These are phyloP conservation scores for Pseudonitzschia multiseries DNA, from an alignment of 108 stramenopile genomes.

Conservation along the genomic window DNA sequence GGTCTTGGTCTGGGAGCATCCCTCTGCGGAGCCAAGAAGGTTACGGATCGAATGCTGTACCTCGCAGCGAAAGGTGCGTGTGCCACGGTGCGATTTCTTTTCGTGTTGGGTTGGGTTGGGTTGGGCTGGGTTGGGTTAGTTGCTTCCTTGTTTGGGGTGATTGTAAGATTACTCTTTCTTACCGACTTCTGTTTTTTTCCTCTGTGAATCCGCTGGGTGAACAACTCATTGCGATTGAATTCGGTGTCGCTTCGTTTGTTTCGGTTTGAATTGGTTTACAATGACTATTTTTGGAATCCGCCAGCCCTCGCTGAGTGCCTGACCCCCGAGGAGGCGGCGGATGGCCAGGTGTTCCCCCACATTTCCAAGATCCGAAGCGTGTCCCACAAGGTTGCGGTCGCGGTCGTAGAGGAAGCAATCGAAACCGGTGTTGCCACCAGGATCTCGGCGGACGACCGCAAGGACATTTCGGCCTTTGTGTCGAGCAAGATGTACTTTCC, in stretches of 20 bases:
- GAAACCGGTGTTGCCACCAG: slow-evolving; percentile 71
- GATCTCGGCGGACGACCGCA: slow-evolving; percentile 49
- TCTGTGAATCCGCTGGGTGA: no score
- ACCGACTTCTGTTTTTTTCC: not conserved
- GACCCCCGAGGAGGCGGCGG: slow-evolving; percentile 69
- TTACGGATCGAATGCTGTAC: slow-evolving; percentile 91
- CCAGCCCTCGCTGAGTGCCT: slow-evolving; percentile 79
- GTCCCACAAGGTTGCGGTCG: slow-evolving; percentile 80
- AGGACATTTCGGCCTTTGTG: slow-evolving; percentile 67
- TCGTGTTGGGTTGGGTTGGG: not conserved
- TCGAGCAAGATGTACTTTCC: slow-evolving; percentile 85
- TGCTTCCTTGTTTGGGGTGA: no score
- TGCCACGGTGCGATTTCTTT: not conserved
- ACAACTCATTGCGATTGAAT: no score
- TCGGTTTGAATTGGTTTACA: not conserved
- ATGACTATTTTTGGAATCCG: no score
- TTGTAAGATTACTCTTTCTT: not conserved
- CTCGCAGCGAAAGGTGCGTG: slow-evolving; percentile 66
- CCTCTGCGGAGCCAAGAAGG: slow-evolving; percentile 75
- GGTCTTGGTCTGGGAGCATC: slow-evolving; percentile 91
- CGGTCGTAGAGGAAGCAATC: slow-evolving; percentile 87
- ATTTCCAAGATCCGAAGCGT: slow-evolving; percentile 86
- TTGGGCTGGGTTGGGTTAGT: no score
- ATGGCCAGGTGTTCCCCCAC: slow-evolving; percentile 88
- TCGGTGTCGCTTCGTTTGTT: no score